A percentile compares a stretch with the other conserved stretches of the same genome.
Conservation (phyloP, 768 basidiomycete species). For the Rhodotorula graminis region DNA sequence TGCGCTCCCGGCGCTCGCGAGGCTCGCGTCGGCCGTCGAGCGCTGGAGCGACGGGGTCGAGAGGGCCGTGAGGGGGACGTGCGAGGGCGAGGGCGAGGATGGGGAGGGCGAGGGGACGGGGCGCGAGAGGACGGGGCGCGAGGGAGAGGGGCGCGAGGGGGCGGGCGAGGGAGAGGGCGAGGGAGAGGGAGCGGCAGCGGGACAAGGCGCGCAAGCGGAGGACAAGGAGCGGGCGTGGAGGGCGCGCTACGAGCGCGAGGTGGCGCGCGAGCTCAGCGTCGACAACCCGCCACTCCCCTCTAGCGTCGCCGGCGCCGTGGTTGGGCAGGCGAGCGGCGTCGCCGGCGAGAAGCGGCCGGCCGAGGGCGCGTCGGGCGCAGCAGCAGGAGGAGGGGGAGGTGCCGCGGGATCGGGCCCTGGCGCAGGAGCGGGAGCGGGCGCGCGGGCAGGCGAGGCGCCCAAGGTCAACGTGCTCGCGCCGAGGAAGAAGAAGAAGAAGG, state of each 20-base stretch:
- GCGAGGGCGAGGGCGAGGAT: not conserved
- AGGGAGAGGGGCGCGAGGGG: not conserved
- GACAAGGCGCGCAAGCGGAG: not conserved
- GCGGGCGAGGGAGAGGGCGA: not conserved
- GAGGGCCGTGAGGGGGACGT: not conserved
- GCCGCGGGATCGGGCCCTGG: too few relatives aligned
- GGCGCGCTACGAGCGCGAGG: not conserved
- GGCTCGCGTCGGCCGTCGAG: not conserved
- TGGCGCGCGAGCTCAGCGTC: not conserved
- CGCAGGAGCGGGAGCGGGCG: not conserved
- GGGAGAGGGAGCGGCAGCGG: not conserved
- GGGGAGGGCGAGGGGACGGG: not conserved
- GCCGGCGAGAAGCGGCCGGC: not conserved
- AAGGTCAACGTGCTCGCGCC: conserved; percentile 36
- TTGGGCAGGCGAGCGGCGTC: too few relatives aligned
- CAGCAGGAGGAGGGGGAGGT: too few relatives aligned
- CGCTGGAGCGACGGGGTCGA: conserved; percentile 18
- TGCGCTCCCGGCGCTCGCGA: not conserved
- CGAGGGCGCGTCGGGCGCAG: not conserved
- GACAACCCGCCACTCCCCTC: too few relatives aligned
- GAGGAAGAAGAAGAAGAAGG: conserved; percentile 39
- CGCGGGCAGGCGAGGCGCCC: not conserved
- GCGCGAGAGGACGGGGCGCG: not conserved
- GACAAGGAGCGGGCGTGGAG: not conserved
- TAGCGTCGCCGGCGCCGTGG: too few relatives aligned